Conservation (phyloP, 2,329 filamentous ascomycete species). For the Davidsoniella australis region DNA sequence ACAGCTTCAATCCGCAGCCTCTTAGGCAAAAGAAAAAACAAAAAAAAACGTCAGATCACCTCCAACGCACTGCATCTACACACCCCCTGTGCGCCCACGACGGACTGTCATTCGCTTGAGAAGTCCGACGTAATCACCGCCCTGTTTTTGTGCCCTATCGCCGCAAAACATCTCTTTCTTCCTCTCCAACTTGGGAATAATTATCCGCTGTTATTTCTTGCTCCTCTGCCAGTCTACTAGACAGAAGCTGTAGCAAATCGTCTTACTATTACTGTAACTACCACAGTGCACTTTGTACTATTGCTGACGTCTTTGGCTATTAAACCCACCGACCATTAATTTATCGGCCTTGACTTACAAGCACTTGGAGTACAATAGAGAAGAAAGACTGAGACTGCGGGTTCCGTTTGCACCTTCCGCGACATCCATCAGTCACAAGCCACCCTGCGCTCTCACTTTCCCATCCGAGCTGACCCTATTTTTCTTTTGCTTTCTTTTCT, state of each 20-base stretch:
- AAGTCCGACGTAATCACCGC: constrained; percentile 7
- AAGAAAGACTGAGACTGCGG: not conserved
- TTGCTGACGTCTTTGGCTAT: not conserved
- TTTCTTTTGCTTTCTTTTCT: not conserved
- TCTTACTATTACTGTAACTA: not conserved
- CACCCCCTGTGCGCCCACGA: constrained; percentile 5
- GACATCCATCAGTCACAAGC: not conserved
- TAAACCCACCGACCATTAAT: not conserved
- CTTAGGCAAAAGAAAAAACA: not conserved
- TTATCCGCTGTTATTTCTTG: not conserved
- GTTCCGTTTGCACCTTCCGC: constrained; percentile 1
- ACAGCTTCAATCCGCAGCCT: not conserved
- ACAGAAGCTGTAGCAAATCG: not conserved
- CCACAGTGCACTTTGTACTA: not conserved
- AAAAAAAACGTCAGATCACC: not conserved
- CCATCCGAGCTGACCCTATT: constrained; percentile 1
- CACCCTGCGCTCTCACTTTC: constrained; percentile 8
- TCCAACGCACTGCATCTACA: not conserved
- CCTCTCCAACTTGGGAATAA: not conserved
- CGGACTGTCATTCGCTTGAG: constrained; percentile 3
- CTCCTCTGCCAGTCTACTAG: not conserved
- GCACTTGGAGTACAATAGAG: not conserved
- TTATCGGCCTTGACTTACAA: not conserved
- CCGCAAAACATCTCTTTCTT: not conserved
- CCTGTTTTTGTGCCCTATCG: constrained; percentile 4